phyloP scores from a whole-genome alignment of 2,329 filamentous ascomycete species.

The Sporothrix variecibatus region DNA sequence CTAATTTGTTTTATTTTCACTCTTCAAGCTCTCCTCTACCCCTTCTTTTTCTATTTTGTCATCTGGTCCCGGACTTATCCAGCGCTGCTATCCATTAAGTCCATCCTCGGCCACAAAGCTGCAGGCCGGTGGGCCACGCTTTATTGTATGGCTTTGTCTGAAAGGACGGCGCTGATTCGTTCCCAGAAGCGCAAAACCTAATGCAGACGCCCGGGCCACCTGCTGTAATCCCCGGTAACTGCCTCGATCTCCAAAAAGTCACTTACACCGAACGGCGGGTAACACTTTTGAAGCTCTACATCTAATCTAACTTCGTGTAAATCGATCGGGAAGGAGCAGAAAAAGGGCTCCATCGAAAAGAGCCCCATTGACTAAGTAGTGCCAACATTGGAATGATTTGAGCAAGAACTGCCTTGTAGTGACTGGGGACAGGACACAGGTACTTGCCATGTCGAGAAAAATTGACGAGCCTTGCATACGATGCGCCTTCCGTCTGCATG shows the following conservation, averaged over 20 bases:
- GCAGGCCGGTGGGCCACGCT: constrained; percentile 5
- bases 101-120: not conserved
- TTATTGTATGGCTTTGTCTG: not conserved
- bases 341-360: not conserved
- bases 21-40: not conserved
- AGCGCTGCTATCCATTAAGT: not conserved
- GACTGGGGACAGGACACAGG: not conserved
- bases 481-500: not conserved
- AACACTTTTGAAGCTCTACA: not conserved
- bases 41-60: not conserved
- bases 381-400: not conserved
- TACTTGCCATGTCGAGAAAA: not conserved
- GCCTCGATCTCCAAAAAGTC: not conserved
- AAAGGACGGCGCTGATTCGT: constrained; percentile 14
- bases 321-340: not conserved
- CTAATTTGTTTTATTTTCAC: not conserved
- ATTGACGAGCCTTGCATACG: not conserved
- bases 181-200: not conserved
- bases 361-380: not conserved
- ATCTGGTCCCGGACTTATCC: not conserved
- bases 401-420: too few relatives aligned
- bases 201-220: constrained; percentile 22
- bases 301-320: not conserved
- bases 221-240: not conserved
- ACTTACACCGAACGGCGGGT: not conserved